Conservation (phyloP, 495 filamentous ascomycete genomes). For the Tuber microsphaerosporum region DNA sequence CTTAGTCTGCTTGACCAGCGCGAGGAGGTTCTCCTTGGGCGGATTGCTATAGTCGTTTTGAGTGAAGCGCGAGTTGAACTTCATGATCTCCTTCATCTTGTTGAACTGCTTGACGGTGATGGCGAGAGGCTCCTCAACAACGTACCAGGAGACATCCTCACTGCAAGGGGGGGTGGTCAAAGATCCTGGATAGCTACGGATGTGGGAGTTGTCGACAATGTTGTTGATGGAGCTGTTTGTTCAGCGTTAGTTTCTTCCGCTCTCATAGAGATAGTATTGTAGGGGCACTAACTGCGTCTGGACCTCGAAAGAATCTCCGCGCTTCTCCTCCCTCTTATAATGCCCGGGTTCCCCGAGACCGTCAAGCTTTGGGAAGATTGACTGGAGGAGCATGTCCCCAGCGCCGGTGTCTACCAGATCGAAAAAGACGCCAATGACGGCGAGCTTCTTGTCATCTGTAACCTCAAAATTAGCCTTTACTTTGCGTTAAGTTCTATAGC, state of each 20-base stretch:
- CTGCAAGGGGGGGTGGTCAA: constrained; percentile 64
- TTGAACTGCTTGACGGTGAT: constrained; percentile 51
- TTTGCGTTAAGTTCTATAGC: too few relatives aligned
- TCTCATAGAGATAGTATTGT: not conserved
- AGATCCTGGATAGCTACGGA: constrained; percentile 53
- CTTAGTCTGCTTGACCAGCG: not conserved
- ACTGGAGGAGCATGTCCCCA: constrained; percentile 14
- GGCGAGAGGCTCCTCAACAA: constrained; percentile 49
- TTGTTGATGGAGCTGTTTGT: constrained; percentile 17
- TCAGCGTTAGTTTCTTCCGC: not conserved
- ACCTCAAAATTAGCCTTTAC: not conserved
- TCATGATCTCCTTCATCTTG: constrained; percentile 52
- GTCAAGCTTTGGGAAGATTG: not conserved
- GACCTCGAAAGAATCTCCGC: not conserved
- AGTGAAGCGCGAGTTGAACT: constrained; percentile 58
- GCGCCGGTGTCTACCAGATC: constrained; percentile 46
- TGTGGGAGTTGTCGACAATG: not conserved
- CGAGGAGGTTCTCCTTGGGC: constrained; percentile 19
- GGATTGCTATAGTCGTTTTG: constrained; percentile 43
- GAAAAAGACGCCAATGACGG: constrained; percentile 57
- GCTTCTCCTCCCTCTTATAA: not conserved
- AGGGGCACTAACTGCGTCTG: constrained; percentile 7
- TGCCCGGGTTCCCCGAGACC: not conserved
- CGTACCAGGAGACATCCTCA: constrained; percentile 57
- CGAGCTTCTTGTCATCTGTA: constrained; percentile 36